Percentiles rank a stretch among this genome's conserved stretches.
phyloP scores from a whole-genome alignment of 345 rosid genomes.

The Jatropha curcas region DNA sequence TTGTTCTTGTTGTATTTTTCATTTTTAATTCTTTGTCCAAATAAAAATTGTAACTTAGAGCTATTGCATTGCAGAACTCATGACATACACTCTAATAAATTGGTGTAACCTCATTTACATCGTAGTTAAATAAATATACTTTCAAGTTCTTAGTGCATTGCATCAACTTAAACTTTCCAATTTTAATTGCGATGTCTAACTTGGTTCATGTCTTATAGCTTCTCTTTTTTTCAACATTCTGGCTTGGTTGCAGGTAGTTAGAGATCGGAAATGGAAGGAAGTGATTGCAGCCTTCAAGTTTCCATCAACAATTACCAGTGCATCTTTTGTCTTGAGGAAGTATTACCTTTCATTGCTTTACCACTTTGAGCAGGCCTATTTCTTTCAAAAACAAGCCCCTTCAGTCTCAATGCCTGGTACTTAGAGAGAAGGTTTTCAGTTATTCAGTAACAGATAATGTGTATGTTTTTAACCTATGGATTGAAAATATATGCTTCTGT shows the following conservation, averaged over 20 bases:
- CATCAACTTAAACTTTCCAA: background rate
- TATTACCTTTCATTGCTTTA: conserved; percentile 66
- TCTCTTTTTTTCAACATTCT: conserved; percentile 13
- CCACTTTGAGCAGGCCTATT: conserved; percentile 74
- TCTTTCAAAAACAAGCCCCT: conserved; percentile 48
- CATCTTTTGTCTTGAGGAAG: conserved; percentile 79
- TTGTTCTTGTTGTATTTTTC: no score
- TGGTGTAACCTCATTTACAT: background rate
- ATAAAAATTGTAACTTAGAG: no score
- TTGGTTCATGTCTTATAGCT: background rate
- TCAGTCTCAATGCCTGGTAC: conserved; percentile 40
- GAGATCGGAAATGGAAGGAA: conserved; percentile 88
- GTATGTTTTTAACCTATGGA: background rate
- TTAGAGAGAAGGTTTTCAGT: conserved; percentile 7
- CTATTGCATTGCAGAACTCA: background rate
- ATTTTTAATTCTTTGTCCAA: no score
- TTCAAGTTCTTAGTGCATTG: background rate
- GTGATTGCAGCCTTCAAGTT: conserved; percentile 68
- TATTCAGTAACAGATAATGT: background rate
- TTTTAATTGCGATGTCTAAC: background rate
- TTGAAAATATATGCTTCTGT: background rate
- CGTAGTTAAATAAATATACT: background rate
- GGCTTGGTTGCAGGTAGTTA: conserved; percentile 51
- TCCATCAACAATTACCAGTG: conserved; percentile 85
- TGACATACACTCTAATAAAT: background rate